Base-by-base conservation (phyloP, 441 rosid genomes). In the Syzygium malaccense region DNA sequence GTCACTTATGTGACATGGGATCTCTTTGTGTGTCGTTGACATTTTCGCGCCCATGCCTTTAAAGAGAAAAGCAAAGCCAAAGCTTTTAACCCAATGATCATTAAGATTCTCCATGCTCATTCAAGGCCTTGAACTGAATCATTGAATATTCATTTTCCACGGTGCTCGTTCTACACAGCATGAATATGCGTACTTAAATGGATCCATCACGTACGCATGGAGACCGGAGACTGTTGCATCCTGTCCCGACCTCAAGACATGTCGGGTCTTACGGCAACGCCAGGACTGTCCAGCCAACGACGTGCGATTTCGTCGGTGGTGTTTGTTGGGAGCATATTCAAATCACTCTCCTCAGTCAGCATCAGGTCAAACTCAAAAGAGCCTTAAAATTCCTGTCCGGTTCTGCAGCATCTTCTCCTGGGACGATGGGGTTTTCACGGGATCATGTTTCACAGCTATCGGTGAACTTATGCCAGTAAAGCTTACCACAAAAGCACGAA, bases 1-100 rank as follows among this genome's bases (percentile, higher is more conserved):
- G 10, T 32, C 9, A 3, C 8, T 66, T 30, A 66, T 17, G 1
- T 0, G 1, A 66, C 0, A 66, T 19, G 23, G 6, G 6, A 66
- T 66, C 41, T 66, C 0, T 32, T 32, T 6, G 18, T 32, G 41
- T 30, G 75, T 17, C 0, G 0, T 0, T 7, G 20, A 64, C 17
- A 30, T n/a, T 15, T 32, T 32, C 3, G 6, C 19, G 41, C 7
- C 10, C 25, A 0, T 64, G 32, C 3, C 5, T 30, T 64, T 66
- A 17, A 66, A 30, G 12, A 64, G 41, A 66, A 66, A 30, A 66
- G 75, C 41, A 32, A 66, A 66, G 6, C 75, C 75, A 66, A 2
- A 66, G 75, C 8, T 32, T 30, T 66, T 12, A 32, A 66, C 41
- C 32, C 11, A 30, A 30, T 30, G 20, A 64, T 8, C 33, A 8